A percentile compares a stretch with the other conserved stretches of the same genome.
These are phyloP conservation scores for Mallotus nudiflorus DNA, from an alignment of 345 rosid species.

Conservation along the genomic window DNA sequence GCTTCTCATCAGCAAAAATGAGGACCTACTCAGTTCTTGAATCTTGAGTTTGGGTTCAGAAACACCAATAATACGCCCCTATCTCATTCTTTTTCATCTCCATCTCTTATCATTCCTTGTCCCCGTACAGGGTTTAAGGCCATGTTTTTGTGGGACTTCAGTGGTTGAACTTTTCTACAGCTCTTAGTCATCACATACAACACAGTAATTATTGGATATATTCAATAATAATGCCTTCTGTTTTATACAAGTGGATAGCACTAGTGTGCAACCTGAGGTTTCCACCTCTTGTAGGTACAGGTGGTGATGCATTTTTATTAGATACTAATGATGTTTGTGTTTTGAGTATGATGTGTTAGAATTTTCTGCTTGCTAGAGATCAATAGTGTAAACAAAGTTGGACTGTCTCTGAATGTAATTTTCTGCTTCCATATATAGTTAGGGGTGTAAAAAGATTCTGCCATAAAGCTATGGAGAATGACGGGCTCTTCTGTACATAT, in stretches of 20 bases:
- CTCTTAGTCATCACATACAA: slow-evolving; percentile 3
- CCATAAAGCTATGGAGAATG: background rate
- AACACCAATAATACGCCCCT: background rate
- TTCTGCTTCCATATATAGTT: too few species aligned
- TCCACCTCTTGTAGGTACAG: background rate
- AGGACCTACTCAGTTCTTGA: background rate
- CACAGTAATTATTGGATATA: background rate
- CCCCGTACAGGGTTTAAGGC: background rate
- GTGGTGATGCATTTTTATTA: background rate
- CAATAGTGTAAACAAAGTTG: background rate
- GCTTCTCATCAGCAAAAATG: background rate
- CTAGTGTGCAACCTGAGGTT: slow-evolving; percentile 2
- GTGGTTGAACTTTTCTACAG: background rate
- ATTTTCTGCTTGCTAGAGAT: background rate
- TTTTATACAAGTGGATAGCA: background rate
- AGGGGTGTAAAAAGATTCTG: background rate
- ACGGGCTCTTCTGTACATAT: background rate
- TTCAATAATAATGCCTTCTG: background rate
- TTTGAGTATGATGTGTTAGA: background rate
- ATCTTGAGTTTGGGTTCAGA: background rate
- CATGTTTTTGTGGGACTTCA: slow-evolving; percentile 9
- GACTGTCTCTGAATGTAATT: background rate
- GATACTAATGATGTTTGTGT: background rate
- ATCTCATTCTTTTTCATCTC: background rate
- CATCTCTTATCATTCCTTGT: background rate